Evolutionary conservation across 164 flowering plant genomes (phyloP).

Genomic region (Nelumbo lutea): DNA sequence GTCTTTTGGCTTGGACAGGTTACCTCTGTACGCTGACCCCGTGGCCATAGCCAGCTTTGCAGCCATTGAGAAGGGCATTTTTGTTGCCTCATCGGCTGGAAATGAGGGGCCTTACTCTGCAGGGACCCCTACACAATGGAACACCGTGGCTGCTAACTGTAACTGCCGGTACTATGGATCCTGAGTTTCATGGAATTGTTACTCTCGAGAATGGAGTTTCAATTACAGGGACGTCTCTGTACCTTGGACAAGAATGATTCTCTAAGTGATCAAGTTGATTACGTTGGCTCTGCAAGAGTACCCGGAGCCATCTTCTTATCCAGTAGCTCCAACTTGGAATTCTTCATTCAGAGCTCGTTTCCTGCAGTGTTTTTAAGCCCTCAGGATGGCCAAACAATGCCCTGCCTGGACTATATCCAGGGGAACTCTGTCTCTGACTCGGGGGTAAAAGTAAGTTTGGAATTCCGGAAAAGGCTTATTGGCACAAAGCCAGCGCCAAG

Average conservation of each 20-base stretch:
- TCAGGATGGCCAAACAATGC: slow-evolving; percentile 4
- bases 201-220: slow-evolving; percentile 8
- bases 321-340: background rate
- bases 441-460: slow-evolving; percentile 10
- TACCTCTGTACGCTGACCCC: background rate
- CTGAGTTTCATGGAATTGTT: background rate
- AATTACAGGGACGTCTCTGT: background rate
- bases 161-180: slow-evolving; percentile 15
- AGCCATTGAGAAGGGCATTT: slow-evolving; percentile 11
- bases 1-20: background rate
- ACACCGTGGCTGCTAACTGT: slow-evolving; percentile 18
- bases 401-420: slow-evolving; percentile 5
- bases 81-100: slow-evolving; percentile 8
- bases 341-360: background rate
- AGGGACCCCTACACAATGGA: slow-evolving; percentile 1
- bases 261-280: background rate
- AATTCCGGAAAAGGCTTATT: slow-evolving; percentile 7
- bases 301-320: background rate
- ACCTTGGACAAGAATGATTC: background rate
- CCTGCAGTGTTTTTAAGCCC: slow-evolving; percentile 8
- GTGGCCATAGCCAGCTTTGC: background rate
- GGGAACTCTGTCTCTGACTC: background rate
- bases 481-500: slow-evolving; percentile 15
- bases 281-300: background rate
- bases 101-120: slow-evolving; percentile 4